Evolutionary conservation across 148 eudicot genomes (phyloP).

Genomic region (Camellia japonica): DNA sequence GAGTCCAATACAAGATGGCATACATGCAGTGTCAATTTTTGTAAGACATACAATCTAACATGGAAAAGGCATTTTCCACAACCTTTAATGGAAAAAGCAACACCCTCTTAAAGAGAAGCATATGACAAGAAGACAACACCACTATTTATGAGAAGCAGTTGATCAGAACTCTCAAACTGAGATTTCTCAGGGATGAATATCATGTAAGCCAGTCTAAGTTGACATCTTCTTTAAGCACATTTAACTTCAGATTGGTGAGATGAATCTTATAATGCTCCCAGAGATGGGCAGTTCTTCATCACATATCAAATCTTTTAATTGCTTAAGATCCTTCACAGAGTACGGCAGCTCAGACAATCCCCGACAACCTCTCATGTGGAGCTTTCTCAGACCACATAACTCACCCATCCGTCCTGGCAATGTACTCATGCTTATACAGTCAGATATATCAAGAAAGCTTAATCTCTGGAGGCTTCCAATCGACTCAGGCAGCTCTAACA

Average conservation of each 20-base stretch:
- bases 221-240: conserved; percentile 17
- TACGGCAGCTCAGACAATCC: conserved; percentile 16
- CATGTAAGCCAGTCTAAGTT: conserved; percentile 20
- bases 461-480: conserved; percentile 23
- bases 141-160: not conserved
- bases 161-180: not conserved
- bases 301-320: conserved; percentile 14
- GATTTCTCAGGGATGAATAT: not conserved
- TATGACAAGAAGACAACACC: not conserved
- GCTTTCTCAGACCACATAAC: conserved; percentile 16
- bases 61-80: not conserved
- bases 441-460: conserved; percentile 19
- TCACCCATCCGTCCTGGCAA: conserved; percentile 23
- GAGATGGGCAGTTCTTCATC: conserved; percentile 16
- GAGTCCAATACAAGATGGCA: too few species aligned
- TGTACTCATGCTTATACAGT: conserved; percentile 8
- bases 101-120: not conserved
- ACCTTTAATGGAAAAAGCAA: not conserved
- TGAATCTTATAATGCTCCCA: conserved; percentile 9
- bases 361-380: conserved; percentile 25
- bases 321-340: conserved; percentile 16
- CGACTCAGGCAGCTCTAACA: conserved; percentile 14
- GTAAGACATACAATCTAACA: too few species aligned
- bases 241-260: conserved; percentile 5
- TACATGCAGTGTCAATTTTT: too few species aligned